phyloP scores from a whole-genome alignment of 768 basidiomycete species.

The Pleurotus ostreatus region DNA sequence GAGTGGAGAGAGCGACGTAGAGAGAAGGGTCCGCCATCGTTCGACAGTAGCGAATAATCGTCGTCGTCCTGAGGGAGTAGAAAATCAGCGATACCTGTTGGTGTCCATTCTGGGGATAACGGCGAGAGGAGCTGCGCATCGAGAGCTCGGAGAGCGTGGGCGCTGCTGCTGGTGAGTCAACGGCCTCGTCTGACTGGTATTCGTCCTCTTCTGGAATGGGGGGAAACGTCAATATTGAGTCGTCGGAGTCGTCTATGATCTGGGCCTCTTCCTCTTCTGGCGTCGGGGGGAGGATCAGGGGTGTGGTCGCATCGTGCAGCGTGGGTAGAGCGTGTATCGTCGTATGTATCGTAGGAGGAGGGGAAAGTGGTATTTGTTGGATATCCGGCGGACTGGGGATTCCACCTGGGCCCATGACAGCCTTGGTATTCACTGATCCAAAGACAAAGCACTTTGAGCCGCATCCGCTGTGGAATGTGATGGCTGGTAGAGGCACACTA shows the following conservation, averaged over 20 bases:
- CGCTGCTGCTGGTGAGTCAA: neutral
- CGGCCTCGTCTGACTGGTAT: slow-evolving; percentile 12
- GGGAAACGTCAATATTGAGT: neutral
- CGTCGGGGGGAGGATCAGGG: neutral
- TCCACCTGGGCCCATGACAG: slow-evolving; percentile 13
- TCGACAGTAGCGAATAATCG: slow-evolving; percentile 9
- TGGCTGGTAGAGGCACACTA: slow-evolving; percentile 20
- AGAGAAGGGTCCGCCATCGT: neutral
- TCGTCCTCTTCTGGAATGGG: slow-evolving; percentile 1
- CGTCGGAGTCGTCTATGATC: neutral
- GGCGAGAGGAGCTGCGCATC: slow-evolving; percentile 25
- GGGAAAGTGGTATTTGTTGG: slow-evolving; percentile 30
- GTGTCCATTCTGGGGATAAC: slow-evolving; percentile 29
- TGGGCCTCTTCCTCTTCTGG: neutral
- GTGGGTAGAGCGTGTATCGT: slow-evolving; percentile 30
- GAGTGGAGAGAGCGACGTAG: neutral
- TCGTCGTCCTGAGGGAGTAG: slow-evolving; percentile 12
- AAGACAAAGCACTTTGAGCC: neutral
- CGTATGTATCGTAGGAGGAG: slow-evolving; percentile 38
- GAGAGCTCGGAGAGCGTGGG: neutral
- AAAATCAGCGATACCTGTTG: slow-evolving; percentile 5
- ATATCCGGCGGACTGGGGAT: slow-evolving; percentile 30
- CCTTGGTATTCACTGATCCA: neutral
- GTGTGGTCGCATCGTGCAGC: slow-evolving; percentile 17
- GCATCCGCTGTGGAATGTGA: slow-evolving; percentile 7